Evolutionary conservation across 805 yeast species (phyloP), one percentile per base, ranked within the genome.

Genomic region (Nematodospora valgi): DNA sequence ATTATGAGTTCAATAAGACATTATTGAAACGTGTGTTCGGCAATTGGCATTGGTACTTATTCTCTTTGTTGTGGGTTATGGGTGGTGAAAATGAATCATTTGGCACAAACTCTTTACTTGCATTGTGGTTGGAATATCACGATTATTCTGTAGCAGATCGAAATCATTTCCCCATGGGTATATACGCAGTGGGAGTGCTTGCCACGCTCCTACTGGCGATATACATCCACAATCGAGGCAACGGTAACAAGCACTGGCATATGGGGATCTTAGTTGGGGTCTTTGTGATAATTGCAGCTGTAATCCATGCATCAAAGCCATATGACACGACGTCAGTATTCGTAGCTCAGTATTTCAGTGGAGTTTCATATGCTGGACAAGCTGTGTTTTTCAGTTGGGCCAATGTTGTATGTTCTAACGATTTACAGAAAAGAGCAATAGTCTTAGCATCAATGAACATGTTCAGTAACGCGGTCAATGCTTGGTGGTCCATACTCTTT

Each of bases 381-480:
- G 73, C 84, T 0, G 64, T 72, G 0, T 73, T 74, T 51, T 74
- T 79, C 34, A 74, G 82, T 0, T 78, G 84, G 83, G 81, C 81
- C 3, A 78, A 78, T 45, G 60, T 74, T 30, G 74, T 76, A 1
- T 74, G 80, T 41, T 66, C 71, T 21, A 66, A 74, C 41, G 86
- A 80, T 51, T 52, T 75, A 17, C 78, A 80, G 58, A 82, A 76
- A 47, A 64, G 85, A 48, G 82, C 85, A 0, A 62, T 80, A 30
- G 80, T 78, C 1, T 58, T 80, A 32, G 85, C 81, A 0, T 75
- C 80, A 0, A 77, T 78, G 82, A 77, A 77, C 52, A 76, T 76
- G 80, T 75, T 76, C 52, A 70, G 78, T 19, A 71, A 74, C 46
- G 78, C 80, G 2, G 76, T 77, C 6, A 78, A 76, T 49, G 80